Evolutionary conservation across 345 rosid species (phyloP).

Genomic region (Salix exigua): DNA sequence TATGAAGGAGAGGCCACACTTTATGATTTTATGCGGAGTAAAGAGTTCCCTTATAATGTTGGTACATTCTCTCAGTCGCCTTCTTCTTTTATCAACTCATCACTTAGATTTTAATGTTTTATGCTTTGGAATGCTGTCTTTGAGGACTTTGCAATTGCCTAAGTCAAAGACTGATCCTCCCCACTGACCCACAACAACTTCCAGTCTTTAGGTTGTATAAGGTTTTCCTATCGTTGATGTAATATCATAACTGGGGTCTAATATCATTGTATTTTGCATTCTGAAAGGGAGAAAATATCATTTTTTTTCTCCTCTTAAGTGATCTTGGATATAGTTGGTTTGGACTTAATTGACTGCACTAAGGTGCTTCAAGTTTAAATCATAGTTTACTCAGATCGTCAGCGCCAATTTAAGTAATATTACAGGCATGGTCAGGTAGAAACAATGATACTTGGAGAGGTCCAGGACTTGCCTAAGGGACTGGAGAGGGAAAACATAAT

Average conservation of each 20-base stretch:
- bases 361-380: constrained; percentile 4
- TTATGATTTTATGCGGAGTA: constrained; percentile 68
- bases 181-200: neutral
- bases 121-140: neutral
- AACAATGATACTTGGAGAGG: constrained; percentile 75
- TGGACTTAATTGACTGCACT: neutral
- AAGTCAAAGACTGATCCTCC: neutral
- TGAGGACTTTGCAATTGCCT: neutral
- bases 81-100: neutral
- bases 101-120: neutral
- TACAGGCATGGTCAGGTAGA: constrained; percentile 58
- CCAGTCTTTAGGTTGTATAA: neutral
- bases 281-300: neutral
- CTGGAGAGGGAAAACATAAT: constrained; percentile 78
- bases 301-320: neutral
- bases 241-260: neutral
- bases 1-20: constrained; percentile 88
- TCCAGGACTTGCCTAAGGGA: constrained; percentile 73
- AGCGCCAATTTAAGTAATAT: neutral
- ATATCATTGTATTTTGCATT: neutral
- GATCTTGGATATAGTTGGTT: neutral
- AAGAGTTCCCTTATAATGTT: constrained; percentile 92
- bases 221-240: neutral
- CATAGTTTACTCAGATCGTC: constrained; percentile 5
- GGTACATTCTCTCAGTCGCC: constrained; percentile 33